Conservation (phyloP, 352 stramenopile genomes). For the Peronospora destructor region DNA sequence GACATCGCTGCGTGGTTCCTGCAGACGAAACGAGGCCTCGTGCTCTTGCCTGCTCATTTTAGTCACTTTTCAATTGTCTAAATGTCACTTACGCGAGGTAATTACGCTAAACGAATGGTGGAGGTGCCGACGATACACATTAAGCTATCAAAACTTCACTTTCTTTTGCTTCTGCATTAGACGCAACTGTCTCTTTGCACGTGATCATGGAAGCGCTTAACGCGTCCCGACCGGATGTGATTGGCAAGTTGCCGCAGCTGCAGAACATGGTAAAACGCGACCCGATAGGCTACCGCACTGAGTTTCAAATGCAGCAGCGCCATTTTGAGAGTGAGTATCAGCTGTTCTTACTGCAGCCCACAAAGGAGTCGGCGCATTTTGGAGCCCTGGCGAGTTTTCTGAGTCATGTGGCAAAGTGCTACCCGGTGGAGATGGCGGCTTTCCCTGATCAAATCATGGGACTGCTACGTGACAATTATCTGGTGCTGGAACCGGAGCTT, state of each 20-base stretch:
- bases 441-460: conserved; percentile 90
- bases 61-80: conserved; percentile 2
- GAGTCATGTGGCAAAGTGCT: conserved; percentile 88
- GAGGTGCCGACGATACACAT: conserved; percentile 8
- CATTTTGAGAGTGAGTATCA: conserved; percentile 94
- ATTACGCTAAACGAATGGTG: conserved; percentile 19
- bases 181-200: neutral
- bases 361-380: conserved; percentile 89
- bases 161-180: conserved; percentile 2
- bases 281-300: conserved; percentile 90
- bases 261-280: conserved; percentile 99
- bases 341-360: conserved; percentile 91
- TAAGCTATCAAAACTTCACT: neutral
- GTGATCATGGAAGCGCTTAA: conserved; percentile 54
- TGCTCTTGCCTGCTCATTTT: conserved; percentile 30
- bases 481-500: conserved; percentile 87
- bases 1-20: conserved; percentile 7
- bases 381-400: conserved; percentile 96
- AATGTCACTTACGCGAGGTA: conserved; percentile 8
- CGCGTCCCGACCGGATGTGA: conserved; percentile 77
- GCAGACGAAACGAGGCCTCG: conserved; percentile 27
- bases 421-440: conserved; percentile 75
- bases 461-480: conserved; percentile 87
- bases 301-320: conserved; percentile 96
- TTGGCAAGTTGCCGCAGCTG: conserved; percentile 90